Evolutionary conservation across 352 stramenopile genomes (phyloP).

Genomic region (Globisporangium nodosum): DNA sequence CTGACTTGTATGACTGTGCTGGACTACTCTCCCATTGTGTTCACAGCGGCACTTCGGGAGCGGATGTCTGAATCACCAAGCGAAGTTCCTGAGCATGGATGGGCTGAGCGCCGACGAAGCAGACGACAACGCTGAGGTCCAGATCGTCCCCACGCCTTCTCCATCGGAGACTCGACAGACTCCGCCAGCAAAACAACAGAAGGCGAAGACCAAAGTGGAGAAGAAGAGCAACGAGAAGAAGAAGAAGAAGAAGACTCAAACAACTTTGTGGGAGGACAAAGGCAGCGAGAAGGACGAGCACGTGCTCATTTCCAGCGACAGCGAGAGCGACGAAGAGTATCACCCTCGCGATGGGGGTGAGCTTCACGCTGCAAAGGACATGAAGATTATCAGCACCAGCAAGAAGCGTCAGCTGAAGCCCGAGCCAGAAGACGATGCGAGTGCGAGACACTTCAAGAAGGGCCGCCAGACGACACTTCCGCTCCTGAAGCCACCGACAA

Average conservation of each 20-base stretch:
- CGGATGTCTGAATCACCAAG: constrained; percentile 52
- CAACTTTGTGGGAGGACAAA: constrained; percentile 25
- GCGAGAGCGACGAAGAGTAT: constrained; percentile 20
- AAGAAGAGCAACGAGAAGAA: constrained; percentile 4
- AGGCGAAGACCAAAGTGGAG: not conserved
- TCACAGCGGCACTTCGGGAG: constrained; percentile 55
- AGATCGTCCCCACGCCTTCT: not conserved
- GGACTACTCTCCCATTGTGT: not conserved
- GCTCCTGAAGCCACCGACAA: constrained; percentile 8
- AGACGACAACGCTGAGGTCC: constrained; percentile 5
- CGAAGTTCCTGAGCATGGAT: constrained; percentile 39
- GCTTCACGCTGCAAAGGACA: not conserved
- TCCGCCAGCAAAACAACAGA: constrained; percentile 2
- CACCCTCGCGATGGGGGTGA: not conserved
- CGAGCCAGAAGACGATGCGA: not conserved
- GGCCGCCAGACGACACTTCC: constrained; percentile 32
- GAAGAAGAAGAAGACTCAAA: constrained; percentile 18
- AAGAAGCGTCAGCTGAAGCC: constrained; percentile 8
- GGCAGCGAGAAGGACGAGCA: constrained; percentile 25
- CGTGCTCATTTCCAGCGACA: constrained; percentile 28
- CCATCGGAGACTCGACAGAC: not conserved
- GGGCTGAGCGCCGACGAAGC: constrained; percentile 16
- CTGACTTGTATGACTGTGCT: not conserved
- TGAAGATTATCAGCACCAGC: not conserved
- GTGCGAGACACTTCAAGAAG: constrained; percentile 13